phyloP scores from a whole-genome alignment of 2,329 filamentous ascomycete species.

The Xylariaceae sp. region DNA sequence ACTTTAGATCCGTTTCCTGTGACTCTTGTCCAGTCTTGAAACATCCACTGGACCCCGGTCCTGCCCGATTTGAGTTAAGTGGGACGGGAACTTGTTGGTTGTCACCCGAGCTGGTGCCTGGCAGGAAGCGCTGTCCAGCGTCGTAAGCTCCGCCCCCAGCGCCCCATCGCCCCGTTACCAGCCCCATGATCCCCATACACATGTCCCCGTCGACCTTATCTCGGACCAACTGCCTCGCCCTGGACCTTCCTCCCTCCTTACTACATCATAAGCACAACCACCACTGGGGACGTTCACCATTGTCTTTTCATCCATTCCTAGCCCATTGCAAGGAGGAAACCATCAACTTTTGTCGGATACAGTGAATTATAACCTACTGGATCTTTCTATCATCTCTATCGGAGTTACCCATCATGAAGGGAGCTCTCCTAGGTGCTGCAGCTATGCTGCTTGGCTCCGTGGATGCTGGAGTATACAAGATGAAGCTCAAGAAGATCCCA shows the following conservation, averaged over 20 bases:
- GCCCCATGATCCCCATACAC: background rate
- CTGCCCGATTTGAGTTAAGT: slow-evolving; percentile 14
- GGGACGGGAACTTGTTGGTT: slow-evolving; percentile 5
- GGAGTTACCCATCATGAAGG: slow-evolving; percentile 68
- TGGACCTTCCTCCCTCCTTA: slow-evolving; percentile 5
- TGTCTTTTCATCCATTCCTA: background rate
- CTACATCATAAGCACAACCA: slow-evolving; percentile 12
- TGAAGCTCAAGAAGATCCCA: slow-evolving; percentile 96
- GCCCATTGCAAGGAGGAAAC: background rate
- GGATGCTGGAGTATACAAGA: slow-evolving; percentile 84
- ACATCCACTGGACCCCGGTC: slow-evolving; percentile 4
- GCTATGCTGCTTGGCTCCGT: slow-evolving; percentile 76
- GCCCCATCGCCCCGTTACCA: slow-evolving; percentile 3
- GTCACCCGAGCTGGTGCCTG: slow-evolving; percentile 11
- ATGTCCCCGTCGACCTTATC: slow-evolving; percentile 9
- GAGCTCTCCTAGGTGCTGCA: slow-evolving; percentile 70
- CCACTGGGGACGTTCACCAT: too few species aligned
- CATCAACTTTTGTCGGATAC: background rate
- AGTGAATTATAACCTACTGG: background rate
- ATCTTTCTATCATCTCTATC: slow-evolving; percentile 12
- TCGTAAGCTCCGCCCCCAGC: slow-evolving; percentile 11
- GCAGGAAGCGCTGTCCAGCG: background rate
- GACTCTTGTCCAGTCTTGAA: slow-evolving; percentile 5
- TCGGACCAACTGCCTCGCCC: slow-evolving; percentile 16
- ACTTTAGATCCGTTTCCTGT: background rate